These are phyloP conservation scores for Kwoniella heveanensis DNA, from an alignment of 768 basidiomycete species.

Conservation along the genomic window DNA sequence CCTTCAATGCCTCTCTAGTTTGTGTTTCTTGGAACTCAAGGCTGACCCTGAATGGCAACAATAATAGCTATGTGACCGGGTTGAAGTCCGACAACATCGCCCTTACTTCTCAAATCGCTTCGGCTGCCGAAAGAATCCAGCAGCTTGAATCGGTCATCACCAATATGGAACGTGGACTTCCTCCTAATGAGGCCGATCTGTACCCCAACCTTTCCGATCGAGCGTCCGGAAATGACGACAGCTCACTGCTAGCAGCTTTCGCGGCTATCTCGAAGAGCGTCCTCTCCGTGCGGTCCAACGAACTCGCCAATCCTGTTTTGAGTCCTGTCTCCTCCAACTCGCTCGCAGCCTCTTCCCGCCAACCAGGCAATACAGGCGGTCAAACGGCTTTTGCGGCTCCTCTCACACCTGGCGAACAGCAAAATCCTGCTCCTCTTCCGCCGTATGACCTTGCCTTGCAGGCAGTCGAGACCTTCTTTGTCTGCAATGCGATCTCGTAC, in stretches of 20 bases:
- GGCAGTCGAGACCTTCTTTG: conserved; percentile 36
- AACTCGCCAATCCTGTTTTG: conserved; percentile 11
- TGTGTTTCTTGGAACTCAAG: neutral
- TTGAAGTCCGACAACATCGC: conserved; percentile 30
- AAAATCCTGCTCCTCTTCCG: conserved; percentile 2
- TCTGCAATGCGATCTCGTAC: conserved; percentile 31
- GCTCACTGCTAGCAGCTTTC: conserved; percentile 21
- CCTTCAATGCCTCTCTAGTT: neutral
- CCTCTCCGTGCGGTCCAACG: conserved; percentile 27
- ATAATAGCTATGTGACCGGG: conserved; percentile 34
- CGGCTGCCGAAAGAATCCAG: conserved; percentile 34
- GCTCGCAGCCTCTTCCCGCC: neutral
- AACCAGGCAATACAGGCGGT: neutral
- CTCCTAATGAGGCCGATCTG: conserved; percentile 13
- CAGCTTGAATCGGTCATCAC: conserved; percentile 33
- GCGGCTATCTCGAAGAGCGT: conserved; percentile 26
- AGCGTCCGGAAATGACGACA: neutral
- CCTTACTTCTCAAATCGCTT: conserved; percentile 30
- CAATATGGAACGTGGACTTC: conserved; percentile 5
- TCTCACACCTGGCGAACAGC: neutral
- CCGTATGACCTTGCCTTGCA: conserved; percentile 20
- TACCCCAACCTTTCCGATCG: conserved; percentile 1
- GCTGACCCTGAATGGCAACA: neutral
- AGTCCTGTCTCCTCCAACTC: neutral
- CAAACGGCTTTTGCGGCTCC: neutral